phyloP scores from a whole-genome alignment of 2,329 filamentous ascomycete species.

The Podosphaera aphanis region DNA sequence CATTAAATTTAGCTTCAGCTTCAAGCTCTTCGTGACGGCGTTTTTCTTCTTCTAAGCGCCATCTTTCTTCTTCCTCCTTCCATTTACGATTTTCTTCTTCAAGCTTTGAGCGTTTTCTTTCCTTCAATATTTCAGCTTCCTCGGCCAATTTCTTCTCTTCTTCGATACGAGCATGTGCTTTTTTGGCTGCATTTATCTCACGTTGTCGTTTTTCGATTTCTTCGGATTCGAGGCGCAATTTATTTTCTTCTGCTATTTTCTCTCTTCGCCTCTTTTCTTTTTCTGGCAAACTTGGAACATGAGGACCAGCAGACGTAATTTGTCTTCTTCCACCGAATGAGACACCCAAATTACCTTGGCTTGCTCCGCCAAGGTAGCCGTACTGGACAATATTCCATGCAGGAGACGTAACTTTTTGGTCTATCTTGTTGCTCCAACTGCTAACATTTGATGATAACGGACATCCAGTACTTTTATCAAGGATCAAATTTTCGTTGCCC shows the following conservation, averaged over 20 bases:
- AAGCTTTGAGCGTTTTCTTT: conserved; percentile 32
- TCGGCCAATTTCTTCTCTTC: conserved; percentile 46
- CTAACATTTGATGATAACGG: conserved; percentile 38
- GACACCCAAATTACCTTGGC: conserved; percentile 84
- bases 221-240: conserved; percentile 29
- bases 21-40: conserved; percentile 50
- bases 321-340: conserved; percentile 78
- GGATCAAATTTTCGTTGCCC: conserved; percentile 24
- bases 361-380: conserved; percentile 92
- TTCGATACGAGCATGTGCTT: conserved; percentile 33
- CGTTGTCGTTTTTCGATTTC: conserved; percentile 25
- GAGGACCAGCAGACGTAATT: conserved; percentile 63
- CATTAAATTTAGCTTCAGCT: conserved; percentile 39
- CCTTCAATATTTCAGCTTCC: conserved; percentile 34
- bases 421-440: conserved; percentile 71
- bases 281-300: conserved; percentile 60
- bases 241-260: conserved; percentile 33
- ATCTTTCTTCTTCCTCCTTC: conserved; percentile 55
- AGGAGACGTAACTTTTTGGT: conserved; percentile 59
- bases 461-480: conserved; percentile 33
- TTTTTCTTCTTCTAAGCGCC: conserved; percentile 54
- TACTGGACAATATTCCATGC: conserved; percentile 99
- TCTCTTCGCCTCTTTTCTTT: conserved; percentile 49
- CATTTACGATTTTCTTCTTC: conserved; percentile 49
- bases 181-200: conserved; percentile 30